A percentile compares a stretch with the other conserved stretches of the same genome.
Conservation (phyloP, 116 monocot genomes). For the Trichopus zeylanicus region DNA sequence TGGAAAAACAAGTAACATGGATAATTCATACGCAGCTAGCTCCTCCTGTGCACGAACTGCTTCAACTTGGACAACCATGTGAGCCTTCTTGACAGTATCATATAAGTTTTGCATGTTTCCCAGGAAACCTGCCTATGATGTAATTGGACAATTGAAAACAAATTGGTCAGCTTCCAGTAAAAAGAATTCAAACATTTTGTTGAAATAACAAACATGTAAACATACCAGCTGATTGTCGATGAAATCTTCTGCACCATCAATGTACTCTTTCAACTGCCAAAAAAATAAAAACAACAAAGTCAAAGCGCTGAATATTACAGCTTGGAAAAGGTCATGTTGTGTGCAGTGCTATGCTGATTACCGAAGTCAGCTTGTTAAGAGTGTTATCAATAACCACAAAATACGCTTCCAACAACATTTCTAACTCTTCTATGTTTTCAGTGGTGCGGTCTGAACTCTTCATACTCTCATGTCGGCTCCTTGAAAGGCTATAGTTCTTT, state of each 20-base stretch:
- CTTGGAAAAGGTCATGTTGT: too few species aligned
- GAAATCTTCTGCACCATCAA: conserved; percentile 97
- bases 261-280: conserved; percentile 95
- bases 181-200: too few species aligned
- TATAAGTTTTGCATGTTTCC: too few species aligned
- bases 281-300: conserved; percentile 7
- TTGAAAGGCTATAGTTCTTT: conserved; percentile 57
- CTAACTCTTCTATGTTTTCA: conserved; percentile 82
- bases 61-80: too few species aligned
- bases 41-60: too few species aligned
- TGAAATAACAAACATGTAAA: not conserved
- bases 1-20: too few species aligned
- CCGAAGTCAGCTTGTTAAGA: conserved; percentile 88
- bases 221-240: conserved; percentile 92
- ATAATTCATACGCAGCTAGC: too few species aligned
- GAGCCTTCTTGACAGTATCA: too few species aligned
- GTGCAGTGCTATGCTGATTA: too few species aligned
- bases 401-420: conserved; percentile 95
- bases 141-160: too few species aligned
- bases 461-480: conserved; percentile 80
- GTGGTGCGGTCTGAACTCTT: conserved; percentile 55
- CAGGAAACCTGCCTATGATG: too few species aligned
- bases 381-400: conserved; percentile 92
- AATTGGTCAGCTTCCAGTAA: too few species aligned
- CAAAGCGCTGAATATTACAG: not conserved